A percentile compares a stretch with the other conserved stretches of the same genome.
These are phyloP conservation scores for Rhodotorula paludigena DNA, from an alignment of 768 basidiomycete species.

Conservation along the genomic window DNA sequence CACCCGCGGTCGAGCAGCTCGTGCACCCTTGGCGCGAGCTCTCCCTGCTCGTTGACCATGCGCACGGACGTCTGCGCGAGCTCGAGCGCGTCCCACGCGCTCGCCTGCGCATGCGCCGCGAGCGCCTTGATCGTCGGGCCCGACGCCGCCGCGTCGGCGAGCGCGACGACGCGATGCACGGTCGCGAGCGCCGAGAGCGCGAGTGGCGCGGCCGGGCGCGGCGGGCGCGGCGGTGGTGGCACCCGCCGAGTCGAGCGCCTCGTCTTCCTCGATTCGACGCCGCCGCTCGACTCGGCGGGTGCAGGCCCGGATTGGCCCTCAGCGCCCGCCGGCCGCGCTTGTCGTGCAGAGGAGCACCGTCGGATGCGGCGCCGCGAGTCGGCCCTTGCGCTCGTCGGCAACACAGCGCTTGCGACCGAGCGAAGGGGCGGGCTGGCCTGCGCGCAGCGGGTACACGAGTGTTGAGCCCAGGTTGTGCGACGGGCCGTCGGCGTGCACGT, in stretches of 20 bases:
- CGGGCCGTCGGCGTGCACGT: conserved; percentile 5
- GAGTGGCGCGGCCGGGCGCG: conserved; percentile 54
- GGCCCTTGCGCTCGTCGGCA: conserved; percentile 37
- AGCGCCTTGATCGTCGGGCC: conserved; percentile 88
- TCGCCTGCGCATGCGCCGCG: conserved; percentile 81
- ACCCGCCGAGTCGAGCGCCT: too few species aligned
- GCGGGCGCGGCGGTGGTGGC: too few species aligned
- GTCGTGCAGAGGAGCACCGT: conserved; percentile 94
- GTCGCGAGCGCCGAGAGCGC: conserved; percentile 85
- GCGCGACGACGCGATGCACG: conserved; percentile 66
- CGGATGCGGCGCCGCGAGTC: conserved; percentile 51
- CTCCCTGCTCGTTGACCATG: conserved; percentile 48
- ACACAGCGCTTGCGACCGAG: conserved; percentile 40
- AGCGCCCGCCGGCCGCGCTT: conserved; percentile 78
- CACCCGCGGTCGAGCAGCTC: conserved; percentile 92
- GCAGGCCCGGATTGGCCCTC: too few species aligned
- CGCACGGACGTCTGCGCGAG: conserved; percentile 82
- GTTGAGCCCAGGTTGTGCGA: conserved; percentile 20
- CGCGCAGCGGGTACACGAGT: conserved; percentile 49
- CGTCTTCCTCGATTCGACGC: too few species aligned
- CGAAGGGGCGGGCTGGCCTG: conserved; percentile 79
- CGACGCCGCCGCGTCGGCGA: conserved; percentile 76
- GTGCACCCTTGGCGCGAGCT: conserved; percentile 65
- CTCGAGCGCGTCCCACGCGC: conserved; percentile 91
- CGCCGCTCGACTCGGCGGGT: too few species aligned